These are phyloP conservation scores for Monosporozyma unispora DNA, from an alignment of 805 yeast species.

Conservation along the genomic window DNA sequence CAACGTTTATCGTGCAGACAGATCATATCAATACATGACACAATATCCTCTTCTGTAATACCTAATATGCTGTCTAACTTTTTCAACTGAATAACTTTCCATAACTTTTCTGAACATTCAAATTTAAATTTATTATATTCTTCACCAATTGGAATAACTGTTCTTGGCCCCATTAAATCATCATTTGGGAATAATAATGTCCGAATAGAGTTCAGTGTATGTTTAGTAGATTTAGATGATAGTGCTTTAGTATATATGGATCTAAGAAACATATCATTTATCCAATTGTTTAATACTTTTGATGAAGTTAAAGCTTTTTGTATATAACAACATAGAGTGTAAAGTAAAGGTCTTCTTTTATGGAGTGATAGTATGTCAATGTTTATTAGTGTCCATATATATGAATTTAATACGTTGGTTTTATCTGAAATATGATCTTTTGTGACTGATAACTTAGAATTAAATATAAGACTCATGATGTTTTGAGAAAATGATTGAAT, in stretches of 20 bases:
- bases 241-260: conserved; percentile 10
- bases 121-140: conserved; percentile 30
- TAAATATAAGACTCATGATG: background rate
- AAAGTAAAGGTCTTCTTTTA: conserved; percentile 28
- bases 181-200: conserved; percentile 40
- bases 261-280: conserved; percentile 2
- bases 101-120: conserved; percentile 22
- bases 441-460: background rate
- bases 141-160: conserved; percentile 33
- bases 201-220: conserved; percentile 26
- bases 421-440: background rate
- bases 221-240: conserved; percentile 13
- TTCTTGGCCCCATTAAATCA: conserved; percentile 41
- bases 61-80: conserved; percentile 13
- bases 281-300: background rate
- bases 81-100: conserved; percentile 14
- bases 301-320: conserved; percentile 4
- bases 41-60: conserved; percentile 18
- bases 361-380: conserved; percentile 13
- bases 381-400: conserved; percentile 14
- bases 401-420: conserved; percentile 6
- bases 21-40: conserved; percentile 24
- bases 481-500: background rate
- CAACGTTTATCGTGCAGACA: conserved; percentile 30
- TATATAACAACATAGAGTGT: conserved; percentile 20